Conservation (phyloP, 768 basidiomycete genomes). For the Leccinellum albellum region DNA sequence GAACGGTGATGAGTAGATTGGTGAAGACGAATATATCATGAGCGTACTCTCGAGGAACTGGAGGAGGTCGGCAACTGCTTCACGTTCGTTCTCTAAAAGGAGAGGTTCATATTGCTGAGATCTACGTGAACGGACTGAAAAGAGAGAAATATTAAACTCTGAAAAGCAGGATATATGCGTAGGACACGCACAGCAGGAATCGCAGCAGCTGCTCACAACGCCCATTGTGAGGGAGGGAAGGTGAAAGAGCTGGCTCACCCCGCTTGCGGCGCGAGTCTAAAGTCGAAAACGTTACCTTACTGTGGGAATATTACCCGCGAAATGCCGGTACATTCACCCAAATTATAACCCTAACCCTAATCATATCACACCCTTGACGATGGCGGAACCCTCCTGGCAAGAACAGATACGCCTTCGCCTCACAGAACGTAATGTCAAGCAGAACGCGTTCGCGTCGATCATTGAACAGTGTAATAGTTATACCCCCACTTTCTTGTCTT, state of each 20-base stretch:
- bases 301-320: conserved; percentile 25
- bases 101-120: conserved; percentile 86
- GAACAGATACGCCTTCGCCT: conserved; percentile 76
- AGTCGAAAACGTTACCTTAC: conserved; percentile 15
- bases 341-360: conserved; percentile 28
- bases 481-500: background rate
- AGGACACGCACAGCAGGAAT: conserved; percentile 66
- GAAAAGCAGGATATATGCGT: conserved; percentile 6
- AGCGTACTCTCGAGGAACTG: conserved; percentile 94
- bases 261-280: conserved; percentile 7
- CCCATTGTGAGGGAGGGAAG: conserved; percentile 48
- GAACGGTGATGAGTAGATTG: background rate
- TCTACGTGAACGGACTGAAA: conserved; percentile 74
- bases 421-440: conserved; percentile 76
- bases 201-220: conserved; percentile 75
- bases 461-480: conserved; percentile 84
- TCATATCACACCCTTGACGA: conserved; percentile 31
- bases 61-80: conserved; percentile 95
- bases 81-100: conserved; percentile 88
- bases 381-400: conserved; percentile 85
- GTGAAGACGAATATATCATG: conserved; percentile 2
- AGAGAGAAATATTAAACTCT: conserved; percentile 19
- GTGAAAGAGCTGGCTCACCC: conserved; percentile 1
- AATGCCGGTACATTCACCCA: conserved; percentile 11
- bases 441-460: conserved; percentile 75